phyloP scores from a whole-genome alignment of 306 rosid species.

The Morella rubra region DNA sequence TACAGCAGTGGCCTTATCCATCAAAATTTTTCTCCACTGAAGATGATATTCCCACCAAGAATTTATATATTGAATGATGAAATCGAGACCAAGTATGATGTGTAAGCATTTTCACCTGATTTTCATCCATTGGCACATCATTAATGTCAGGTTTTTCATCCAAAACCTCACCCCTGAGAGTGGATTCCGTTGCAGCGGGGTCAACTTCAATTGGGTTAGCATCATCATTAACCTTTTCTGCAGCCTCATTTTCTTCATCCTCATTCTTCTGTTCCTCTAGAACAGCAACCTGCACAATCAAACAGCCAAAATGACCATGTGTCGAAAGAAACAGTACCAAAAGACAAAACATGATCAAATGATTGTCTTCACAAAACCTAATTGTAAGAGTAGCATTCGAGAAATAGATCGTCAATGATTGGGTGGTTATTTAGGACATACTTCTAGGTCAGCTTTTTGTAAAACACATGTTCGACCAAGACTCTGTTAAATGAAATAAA shows the following conservation, averaged over 20 bases:
- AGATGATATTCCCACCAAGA: not conserved
- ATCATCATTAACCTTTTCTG: slow-evolving; percentile 66
- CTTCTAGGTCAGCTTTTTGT: not conserved
- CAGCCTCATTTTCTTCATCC: slow-evolving; percentile 54
- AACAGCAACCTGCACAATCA: slow-evolving; percentile 66
- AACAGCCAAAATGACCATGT: slow-evolving; percentile 31
- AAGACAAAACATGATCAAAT: slow-evolving; percentile 2
- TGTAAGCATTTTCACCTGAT: slow-evolving; percentile 51
- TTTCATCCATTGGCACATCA: slow-evolving; percentile 87
- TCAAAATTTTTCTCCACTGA: not conserved
- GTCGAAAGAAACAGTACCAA: slow-evolving; percentile 17
- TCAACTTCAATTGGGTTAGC: slow-evolving; percentile 51
- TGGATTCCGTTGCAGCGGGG: slow-evolving; percentile 40
- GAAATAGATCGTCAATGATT: slow-evolving; percentile 21
- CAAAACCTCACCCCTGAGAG: slow-evolving; percentile 44
- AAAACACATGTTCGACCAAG: not conserved
- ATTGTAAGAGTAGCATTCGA: not conserved
- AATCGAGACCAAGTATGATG: slow-evolving; percentile 3
- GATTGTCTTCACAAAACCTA: slow-evolving; percentile 6
- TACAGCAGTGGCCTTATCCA: not conserved
- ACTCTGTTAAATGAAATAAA: not conserved
- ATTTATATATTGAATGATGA: not conserved
- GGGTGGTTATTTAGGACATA: not conserved
- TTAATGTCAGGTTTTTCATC: slow-evolving; percentile 92
- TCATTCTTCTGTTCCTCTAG: slow-evolving; percentile 85